Evolutionary conservation across 345 rosid species (phyloP), one percentile per base, ranked within the genome.

Genomic region (Heritiera fomes): DNA sequence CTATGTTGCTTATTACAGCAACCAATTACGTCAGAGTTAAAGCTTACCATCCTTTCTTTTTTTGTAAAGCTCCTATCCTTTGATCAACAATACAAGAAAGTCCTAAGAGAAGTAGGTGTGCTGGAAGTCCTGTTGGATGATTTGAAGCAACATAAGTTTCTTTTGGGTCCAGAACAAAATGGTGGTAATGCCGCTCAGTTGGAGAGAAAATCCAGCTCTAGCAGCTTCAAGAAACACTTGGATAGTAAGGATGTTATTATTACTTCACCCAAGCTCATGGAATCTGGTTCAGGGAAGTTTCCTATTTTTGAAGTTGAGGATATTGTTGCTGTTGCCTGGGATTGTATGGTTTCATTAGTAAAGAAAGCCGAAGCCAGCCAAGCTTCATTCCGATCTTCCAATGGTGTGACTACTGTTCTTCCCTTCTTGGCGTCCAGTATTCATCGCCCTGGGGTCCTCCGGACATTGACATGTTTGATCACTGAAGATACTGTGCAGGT

Each of bases 1-100:
- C 93, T 97, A 61, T 94, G 98, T 86, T 97, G 99, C 91, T 88
- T 97, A 77, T 81, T 97, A 89, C 99, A 97, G 89, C 99, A 97
- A 81, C 94, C 94, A 75, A 94, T 97, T 61, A 80, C 98, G 73
- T 86, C 99, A 65, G 93, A 93, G 74, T 79, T 97, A 78, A 97
- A 97, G 95, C 92, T 91, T 80, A 90, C 97, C 17, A 87, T 94
- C 83, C 98, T 97, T 80, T 87, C 96, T 77, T 97, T 97, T 88
- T 94, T 94, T 79, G 95, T 94, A 77, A 97, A 97, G 84, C 97
- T 97, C 49, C 67, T 97, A 83, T 97, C 99, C 66, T 97, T 97
- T 86, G 99, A 97, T 86, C 98, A 97, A 83, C 98, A 94, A 73
- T 97, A 94, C 87, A 97, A 93, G 88, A 97, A 93, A 89, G 98